A percentile compares a stretch with the other conserved stretches of the same genome.
These are phyloP conservation scores for Coemansia sp. DNA, from an alignment of 192 early-diverging fungal species.

Conservation along the genomic window DNA sequence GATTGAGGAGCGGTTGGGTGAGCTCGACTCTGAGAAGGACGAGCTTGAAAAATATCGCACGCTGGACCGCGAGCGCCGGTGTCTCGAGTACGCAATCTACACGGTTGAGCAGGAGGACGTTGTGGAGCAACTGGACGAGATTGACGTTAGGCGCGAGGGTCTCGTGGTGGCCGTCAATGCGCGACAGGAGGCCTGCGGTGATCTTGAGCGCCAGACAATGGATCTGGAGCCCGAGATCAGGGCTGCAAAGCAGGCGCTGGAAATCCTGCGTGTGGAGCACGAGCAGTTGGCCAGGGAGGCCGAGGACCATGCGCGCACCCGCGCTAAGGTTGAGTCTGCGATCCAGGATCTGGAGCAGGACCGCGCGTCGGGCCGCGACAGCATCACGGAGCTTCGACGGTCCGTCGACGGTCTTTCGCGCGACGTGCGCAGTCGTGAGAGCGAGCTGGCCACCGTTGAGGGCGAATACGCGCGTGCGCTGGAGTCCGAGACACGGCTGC, in stretches of 20 bases:
- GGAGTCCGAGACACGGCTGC: constrained; percentile 59
- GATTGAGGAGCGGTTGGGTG: constrained; percentile 84
- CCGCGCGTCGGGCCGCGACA: constrained; percentile 47
- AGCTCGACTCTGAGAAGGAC: constrained; percentile 92
- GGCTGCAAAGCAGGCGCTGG: constrained; percentile 63
- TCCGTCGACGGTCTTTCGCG: constrained; percentile 29
- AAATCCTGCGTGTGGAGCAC: constrained; percentile 68
- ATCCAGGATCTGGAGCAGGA: constrained; percentile 81
- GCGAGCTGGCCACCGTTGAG: constrained; percentile 62
- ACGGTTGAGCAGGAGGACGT: constrained; percentile 84
- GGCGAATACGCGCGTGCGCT: constrained; percentile 68
- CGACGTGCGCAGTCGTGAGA: constrained; percentile 54
- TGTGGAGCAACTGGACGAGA: constrained; percentile 73
- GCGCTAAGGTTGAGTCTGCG: constrained; percentile 75
- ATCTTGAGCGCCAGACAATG: constrained; percentile 56
- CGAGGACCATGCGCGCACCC: constrained; percentile 72
- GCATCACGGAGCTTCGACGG: constrained; percentile 53
- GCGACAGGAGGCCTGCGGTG: constrained; percentile 58
- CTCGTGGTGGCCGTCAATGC: constrained; percentile 61
- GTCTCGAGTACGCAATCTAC: constrained; percentile 92
- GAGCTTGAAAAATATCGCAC: constrained; percentile 88
- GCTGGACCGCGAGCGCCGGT: constrained; percentile 80
- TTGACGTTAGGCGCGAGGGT: constrained; percentile 54
- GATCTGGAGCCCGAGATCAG: constrained; percentile 62
- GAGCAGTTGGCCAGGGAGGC: constrained; percentile 70